Evolutionary conservation across 2,329 filamentous ascomycete species (phyloP).

Genomic region (Xylariaceae sp.): DNA sequence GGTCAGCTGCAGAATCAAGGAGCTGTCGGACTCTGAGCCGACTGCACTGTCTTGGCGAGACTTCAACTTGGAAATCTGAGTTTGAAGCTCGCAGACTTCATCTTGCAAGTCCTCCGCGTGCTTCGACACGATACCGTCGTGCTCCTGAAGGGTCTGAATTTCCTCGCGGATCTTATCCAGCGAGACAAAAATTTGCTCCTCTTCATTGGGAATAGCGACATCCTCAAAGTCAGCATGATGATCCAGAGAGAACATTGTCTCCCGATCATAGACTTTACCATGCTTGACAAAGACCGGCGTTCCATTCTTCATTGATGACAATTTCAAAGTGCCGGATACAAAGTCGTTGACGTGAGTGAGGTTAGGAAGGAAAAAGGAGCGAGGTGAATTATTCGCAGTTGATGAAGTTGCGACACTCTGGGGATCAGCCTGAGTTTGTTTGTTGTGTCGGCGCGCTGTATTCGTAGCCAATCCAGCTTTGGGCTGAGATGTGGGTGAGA

Average conservation of each 20-base stretch:
- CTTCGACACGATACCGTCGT: conserved; percentile 50
- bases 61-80: conserved; percentile 42
- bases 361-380: conserved; percentile 51
- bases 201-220: conserved; percentile 47
- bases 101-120: conserved; percentile 50
- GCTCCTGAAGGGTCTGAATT: conserved; percentile 50
- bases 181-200: conserved; percentile 55
- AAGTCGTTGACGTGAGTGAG: conserved; percentile 53
- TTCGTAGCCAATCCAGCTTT: conserved; percentile 17
- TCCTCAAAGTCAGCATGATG: conserved; percentile 47
- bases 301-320: conserved; percentile 48
- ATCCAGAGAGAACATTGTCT: conserved; percentile 32
- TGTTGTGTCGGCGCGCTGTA: conserved; percentile 19
- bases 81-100: conserved; percentile 47
- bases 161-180: conserved; percentile 58
- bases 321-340: conserved; percentile 49
- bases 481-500: conserved; percentile 16
- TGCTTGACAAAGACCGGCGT: conserved; percentile 53
- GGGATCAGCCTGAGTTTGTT: conserved; percentile 17
- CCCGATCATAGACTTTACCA: conserved; percentile 44
- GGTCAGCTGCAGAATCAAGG: conserved; percentile 40
- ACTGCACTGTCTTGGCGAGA: conserved; percentile 41
- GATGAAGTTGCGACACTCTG: conserved; percentile 20
- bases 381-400: conserved; percentile 39
- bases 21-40: conserved; percentile 40